Conservation (phyloP, 305 asterid species). For the Fraxinus floribunda region DNA sequence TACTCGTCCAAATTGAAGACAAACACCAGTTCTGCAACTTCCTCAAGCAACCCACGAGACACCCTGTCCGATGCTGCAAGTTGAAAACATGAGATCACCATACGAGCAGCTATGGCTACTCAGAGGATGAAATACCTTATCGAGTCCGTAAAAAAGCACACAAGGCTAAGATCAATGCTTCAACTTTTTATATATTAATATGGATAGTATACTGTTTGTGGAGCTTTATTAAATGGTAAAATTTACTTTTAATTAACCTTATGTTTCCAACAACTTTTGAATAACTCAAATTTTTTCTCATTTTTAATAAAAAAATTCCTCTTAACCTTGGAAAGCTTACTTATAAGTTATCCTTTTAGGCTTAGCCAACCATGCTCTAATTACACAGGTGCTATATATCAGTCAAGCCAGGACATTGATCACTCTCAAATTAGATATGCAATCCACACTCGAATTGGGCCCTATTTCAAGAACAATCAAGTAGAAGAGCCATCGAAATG, state of each 20-base stretch:
- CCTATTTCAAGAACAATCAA: neutral
- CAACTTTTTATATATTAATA: neutral
- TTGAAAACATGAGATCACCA: neutral
- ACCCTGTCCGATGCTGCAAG: constrained; percentile 50
- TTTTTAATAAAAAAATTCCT: neutral
- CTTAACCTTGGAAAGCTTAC: neutral
- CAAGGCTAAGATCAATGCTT: neutral
- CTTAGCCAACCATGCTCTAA: neutral
- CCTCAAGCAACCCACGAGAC: constrained; percentile 46
- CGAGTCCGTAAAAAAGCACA: neutral
- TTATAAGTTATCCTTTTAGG: neutral
- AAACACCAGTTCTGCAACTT: constrained; percentile 50
- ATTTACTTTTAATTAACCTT: neutral
- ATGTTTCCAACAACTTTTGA: neutral
- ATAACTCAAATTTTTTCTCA: neutral
- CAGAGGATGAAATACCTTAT: neutral
- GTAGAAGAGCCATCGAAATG: neutral
- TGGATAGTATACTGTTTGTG: neutral
- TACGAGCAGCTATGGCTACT: neutral
- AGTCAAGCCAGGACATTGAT: neutral
- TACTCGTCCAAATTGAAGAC: constrained; percentile 43
- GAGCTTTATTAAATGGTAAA: neutral
- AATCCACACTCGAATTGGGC: neutral
- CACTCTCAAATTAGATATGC: neutral
- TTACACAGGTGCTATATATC: neutral